Evolutionary conservation across 2,329 filamentous ascomycete species (phyloP).

Genomic region (Trichoderma gracile): DNA sequence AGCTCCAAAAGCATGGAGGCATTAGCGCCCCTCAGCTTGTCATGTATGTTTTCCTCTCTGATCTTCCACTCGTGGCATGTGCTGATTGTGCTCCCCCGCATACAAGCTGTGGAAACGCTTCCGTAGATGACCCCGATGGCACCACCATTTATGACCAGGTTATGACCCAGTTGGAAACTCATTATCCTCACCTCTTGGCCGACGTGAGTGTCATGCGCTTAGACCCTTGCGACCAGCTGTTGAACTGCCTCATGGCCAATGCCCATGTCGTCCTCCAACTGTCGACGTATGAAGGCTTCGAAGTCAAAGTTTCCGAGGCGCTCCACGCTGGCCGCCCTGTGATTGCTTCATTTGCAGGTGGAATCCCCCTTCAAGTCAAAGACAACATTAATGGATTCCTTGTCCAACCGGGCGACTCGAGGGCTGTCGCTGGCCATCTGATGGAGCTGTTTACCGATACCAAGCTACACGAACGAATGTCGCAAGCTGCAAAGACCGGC

Average conservation of each 20-base stretch:
- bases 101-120: slow-evolving; percentile 67
- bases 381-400: slow-evolving; percentile 72
- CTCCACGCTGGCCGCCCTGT: slow-evolving; percentile 77
- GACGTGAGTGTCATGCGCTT: slow-evolving; percentile 76
- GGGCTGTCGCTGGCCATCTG: slow-evolving; percentile 67
- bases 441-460: slow-evolving; percentile 66
- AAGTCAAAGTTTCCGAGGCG: slow-evolving; percentile 83
- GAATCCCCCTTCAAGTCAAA: slow-evolving; percentile 76
- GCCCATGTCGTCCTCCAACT: slow-evolving; percentile 75
- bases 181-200: slow-evolving; percentile 61
- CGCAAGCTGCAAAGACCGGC: slow-evolving; percentile 60
- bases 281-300: slow-evolving; percentile 79
- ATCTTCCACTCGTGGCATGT: background rate
- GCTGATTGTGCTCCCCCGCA: background rate
- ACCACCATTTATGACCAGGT: slow-evolving; percentile 71
- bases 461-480: slow-evolving; percentile 66
- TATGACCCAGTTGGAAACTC: slow-evolving; percentile 63
- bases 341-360: slow-evolving; percentile 74
- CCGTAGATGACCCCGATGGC: slow-evolving; percentile 78
- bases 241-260: slow-evolving; percentile 73
- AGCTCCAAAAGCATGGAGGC: slow-evolving; percentile 54
- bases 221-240: slow-evolving; percentile 74
- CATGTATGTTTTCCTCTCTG: slow-evolving; percentile 47
- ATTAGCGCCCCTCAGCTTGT: slow-evolving; percentile 66
- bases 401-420: slow-evolving; percentile 69